Percentiles rank a stretch among this genome's conserved stretches.
These are phyloP conservation scores for Xylaria sp. DNA, from an alignment of 2,329 filamentous ascomycete species.

Conservation along the genomic window DNA sequence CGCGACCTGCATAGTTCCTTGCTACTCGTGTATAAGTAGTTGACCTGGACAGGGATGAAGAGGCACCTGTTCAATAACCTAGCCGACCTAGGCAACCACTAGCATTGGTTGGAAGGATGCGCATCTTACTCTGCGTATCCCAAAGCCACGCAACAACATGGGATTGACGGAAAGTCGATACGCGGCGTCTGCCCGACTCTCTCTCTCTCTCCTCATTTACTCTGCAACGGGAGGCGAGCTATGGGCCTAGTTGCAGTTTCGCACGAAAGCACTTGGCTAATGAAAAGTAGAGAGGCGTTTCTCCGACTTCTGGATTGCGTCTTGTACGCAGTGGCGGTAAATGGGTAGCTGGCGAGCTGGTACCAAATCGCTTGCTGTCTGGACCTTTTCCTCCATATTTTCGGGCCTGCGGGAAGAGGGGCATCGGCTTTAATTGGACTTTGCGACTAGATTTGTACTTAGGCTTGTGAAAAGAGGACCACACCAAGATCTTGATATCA, in stretches of 20 bases:
- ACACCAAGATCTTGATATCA: constrained; percentile 27
- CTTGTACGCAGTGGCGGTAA: constrained; percentile 9
- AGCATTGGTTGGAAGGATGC: constrained; percentile 7
- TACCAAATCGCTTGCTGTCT: constrained; percentile 5
- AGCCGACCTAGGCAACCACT: not conserved
- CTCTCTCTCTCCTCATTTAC: not conserved
- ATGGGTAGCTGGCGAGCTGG: no score
- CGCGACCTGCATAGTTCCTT: not conserved
- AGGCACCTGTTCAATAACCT: not conserved
- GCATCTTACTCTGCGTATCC: constrained; percentile 15
- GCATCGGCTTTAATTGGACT: constrained; percentile 1
- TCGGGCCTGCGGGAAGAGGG: not conserved
- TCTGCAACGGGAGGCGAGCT: not conserved
- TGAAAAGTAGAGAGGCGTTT: constrained; percentile 5
- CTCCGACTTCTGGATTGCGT: not conserved
- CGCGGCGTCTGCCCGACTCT: constrained; percentile 1
- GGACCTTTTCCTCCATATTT: constrained; percentile 14
- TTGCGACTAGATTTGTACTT: not conserved
- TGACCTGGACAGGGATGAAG: constrained; percentile 6
- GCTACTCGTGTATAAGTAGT: not conserved
- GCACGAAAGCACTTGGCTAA: constrained; percentile 4
- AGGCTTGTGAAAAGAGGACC: not conserved
- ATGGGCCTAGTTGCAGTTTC: constrained; percentile 16
- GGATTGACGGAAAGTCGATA: constrained; percentile 35
- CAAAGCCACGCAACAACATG: constrained; percentile 20